Conservation (phyloP, 2,329 filamentous ascomycete species). For the Pseudogymnoascus destructans region DNA sequence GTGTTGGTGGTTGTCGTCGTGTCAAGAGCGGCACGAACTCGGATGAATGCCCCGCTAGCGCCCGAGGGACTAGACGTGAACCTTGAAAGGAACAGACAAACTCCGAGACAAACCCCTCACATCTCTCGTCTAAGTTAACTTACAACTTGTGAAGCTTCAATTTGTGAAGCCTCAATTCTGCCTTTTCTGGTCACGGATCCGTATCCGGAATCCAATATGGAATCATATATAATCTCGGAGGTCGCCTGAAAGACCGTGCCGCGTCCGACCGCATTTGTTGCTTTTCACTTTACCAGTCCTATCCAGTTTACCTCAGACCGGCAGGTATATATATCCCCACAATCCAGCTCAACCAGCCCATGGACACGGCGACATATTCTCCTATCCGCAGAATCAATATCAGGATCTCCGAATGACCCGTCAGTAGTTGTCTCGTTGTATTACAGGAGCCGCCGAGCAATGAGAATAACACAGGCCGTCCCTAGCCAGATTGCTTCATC, state of each 20-base stretch:
- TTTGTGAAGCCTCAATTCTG: background rate
- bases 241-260: background rate
- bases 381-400: background rate
- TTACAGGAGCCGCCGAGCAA: background rate
- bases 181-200: background rate
- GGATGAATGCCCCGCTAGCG: conserved; percentile 1
- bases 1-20: background rate
- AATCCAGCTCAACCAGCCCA: background rate
- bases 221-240: background rate
- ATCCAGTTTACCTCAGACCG: conserved; percentile 1
- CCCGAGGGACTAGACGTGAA: conserved; percentile 1
- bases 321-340: background rate
- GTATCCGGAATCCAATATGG: background rate
- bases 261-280: background rate
- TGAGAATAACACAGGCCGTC: background rate
- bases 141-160: background rate
- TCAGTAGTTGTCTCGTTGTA: background rate
- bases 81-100: conserved; percentile 1
- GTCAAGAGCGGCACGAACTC: conserved; percentile 5
- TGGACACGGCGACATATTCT: background rate
- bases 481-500: conserved; percentile 3
- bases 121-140: conserved; percentile 1
- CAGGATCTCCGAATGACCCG: conserved; percentile 4
- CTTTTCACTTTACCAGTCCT: conserved; percentile 3
- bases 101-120: background rate